Evolutionary conservation across 352 stramenopile genomes (phyloP), one percentile per base, ranked within the genome.

Genomic region (Thalassiosira hispida): DNA sequence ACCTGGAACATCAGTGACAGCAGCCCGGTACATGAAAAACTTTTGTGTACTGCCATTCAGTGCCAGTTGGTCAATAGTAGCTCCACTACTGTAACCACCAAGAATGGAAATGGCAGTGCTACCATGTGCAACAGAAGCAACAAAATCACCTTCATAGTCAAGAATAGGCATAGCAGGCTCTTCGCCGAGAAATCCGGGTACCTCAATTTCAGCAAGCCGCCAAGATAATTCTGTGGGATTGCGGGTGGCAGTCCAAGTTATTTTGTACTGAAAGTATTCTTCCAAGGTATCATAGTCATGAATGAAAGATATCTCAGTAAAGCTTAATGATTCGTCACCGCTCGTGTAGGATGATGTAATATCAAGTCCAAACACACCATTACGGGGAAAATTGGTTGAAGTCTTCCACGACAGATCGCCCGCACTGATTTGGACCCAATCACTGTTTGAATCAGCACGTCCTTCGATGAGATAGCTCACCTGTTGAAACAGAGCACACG

Each of bases 211-310:
- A 55, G 72, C 55, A 20, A 82, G n/a, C 38, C 66, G 46, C 35
- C 68, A 46, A 5, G 18, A 29, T 18, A 61, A 0, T 47, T 49
- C 7, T 1, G 42, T 35, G 0, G 40, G 27, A 52, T 40, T 29
- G 64, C 76, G 71, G 51, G 61, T 66, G 6, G 25, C 55, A n/a
- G 52, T 82, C 65, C 65, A 83, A 59, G 74, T 79, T 23, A 83
- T 74, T 55, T 74, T 83, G 59, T 83, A 83, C 59, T 83, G 67
- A 2, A 57, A 14, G 31, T 74, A 83, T 74, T 75, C 33, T 5
- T 59, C 49, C 42, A 74, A 68, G 0, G 27, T 40, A 20, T 1
- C 11, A 27, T 53, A 63, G 27, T 79, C 71, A 0, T 65, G 53
- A 23, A 71, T 57, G 53, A 73, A 73, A 46, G 68, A 71, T 6